Conservation (phyloP, 2,329 filamentous ascomycete species). For the Colletotrichum abscissum region DNA sequence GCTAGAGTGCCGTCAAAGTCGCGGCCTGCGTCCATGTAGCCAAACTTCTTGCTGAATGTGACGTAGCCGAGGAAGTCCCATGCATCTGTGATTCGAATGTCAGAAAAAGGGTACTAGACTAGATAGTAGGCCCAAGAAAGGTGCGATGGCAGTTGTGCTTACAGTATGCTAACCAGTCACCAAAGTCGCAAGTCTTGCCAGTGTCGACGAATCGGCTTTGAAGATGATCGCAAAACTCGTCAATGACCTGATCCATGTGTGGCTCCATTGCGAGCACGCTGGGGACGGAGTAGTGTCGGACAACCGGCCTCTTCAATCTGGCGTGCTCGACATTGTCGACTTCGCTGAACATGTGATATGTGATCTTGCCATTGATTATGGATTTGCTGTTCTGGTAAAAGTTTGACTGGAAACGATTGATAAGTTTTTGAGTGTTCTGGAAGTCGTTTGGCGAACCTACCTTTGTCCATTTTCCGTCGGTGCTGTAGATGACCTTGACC, state of each 20-base stretch:
- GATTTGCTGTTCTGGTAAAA: conserved; percentile 50
- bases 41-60: conserved; percentile 52
- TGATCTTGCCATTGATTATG: conserved; percentile 47
- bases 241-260: conserved; percentile 45
- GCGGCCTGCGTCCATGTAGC: conserved; percentile 50
- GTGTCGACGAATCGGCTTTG: conserved; percentile 44
- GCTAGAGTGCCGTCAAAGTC: conserved; percentile 52
- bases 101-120: no score
- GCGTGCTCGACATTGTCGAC: conserved; percentile 46
- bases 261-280: conserved; percentile 44
- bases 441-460: not conserved
- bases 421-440: no score
- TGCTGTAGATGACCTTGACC: conserved; percentile 43
- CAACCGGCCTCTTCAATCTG: conserved; percentile 49
- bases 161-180: conserved; percentile 42
- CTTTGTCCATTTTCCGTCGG: conserved; percentile 40
- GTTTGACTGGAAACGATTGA: conserved; percentile 41
- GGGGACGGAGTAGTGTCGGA: conserved; percentile 47
- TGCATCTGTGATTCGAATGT: no score
- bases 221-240: conserved; percentile 43
- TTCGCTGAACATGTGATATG: conserved; percentile 51
- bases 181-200: conserved; percentile 35
- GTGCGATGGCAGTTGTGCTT: conserved; percentile 1
- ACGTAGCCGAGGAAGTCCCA: conserved; percentile 56
- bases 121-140: no score